Evolutionary conservation across 176 grass and related monocot species (phyloP), one percentile per base, ranked within the genome.

Genomic region (Phoenix dactylifera): DNA sequence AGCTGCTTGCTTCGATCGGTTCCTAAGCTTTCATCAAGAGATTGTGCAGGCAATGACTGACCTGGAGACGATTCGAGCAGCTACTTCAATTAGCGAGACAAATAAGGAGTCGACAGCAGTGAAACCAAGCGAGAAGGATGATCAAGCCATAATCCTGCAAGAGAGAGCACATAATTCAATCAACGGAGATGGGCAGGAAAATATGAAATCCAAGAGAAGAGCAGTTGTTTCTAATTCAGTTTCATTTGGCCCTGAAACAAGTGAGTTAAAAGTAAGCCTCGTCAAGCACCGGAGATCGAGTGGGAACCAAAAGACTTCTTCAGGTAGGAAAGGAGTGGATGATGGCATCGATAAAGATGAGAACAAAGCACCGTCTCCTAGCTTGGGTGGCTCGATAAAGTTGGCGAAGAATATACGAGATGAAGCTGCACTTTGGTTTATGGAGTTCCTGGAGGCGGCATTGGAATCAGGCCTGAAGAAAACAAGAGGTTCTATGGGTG

Each of bases 11-110:
- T 85, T 97, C 26, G 81, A 97, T 4, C 76, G 80, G 72, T 97
- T 97, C 72, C 81, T 97, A 25, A 64, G 16, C 62, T 97, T 91
- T 59, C 87, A 97, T 73, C 69, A 97, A 65, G 87, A 97, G 72
- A 78, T 73, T 17, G 73, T 83, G 16, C 87, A 97, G 59, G 87
- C 81, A 12, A 77, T 85, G 30, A 60, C 52, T 1, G 93, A 92
- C 67, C 83, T 88, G 19, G 93, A 88, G 52, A 53, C 93, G 0
- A 81, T 98, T 57, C 93, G 88, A 52, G 93, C 84, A 3, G 93
- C 84, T 23, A 91, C 83, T 51, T 85, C 84, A 14, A 77, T 91
- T 58, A 54, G 80, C 4, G 72, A 32, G 24, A 50, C 54, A 5
- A 18, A 51, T 4, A 10, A 58, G 6, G 55, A 24, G 4, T 7